Evolutionary conservation across 129 eudicot genomes (phyloP).

Genomic region (Silybum marianum): DNA sequence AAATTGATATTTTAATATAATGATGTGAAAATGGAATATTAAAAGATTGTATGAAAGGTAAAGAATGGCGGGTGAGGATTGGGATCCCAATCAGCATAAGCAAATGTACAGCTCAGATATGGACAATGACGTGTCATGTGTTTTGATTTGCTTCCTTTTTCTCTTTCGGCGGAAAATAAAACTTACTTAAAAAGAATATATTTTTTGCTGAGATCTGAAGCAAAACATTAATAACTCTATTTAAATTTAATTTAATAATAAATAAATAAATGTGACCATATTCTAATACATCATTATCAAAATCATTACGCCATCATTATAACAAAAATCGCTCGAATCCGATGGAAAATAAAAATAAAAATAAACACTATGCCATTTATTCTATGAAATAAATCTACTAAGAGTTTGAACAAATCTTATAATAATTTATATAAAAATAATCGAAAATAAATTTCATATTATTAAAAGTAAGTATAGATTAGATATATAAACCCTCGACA

Average conservation of each 20-base stretch:
- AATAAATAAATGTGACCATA: too few relatives aligned
- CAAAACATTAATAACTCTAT: conserved; percentile 10
- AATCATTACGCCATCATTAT: too few relatives aligned
- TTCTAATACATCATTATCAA: background rate
- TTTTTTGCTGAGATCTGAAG: conserved; percentile 36
- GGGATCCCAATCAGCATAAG: conserved; percentile 32
- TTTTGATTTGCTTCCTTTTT: conserved; percentile 6
- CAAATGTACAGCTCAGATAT: conserved; percentile 22
- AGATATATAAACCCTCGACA: too few relatives aligned
- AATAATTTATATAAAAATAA: too few relatives aligned
- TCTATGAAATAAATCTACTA: too few relatives aligned
- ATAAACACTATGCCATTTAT: too few relatives aligned
- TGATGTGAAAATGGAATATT: background rate
- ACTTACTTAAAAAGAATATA: conserved; percentile 16
- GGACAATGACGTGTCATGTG: conserved; percentile 34
- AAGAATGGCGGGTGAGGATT: background rate
- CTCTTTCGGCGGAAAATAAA: conserved; percentile 44
- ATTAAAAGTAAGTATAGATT: too few relatives aligned
- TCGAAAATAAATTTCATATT: too few relatives aligned
- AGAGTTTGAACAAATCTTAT: too few relatives aligned
- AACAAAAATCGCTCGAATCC: too few relatives aligned
- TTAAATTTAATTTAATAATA: too few relatives aligned
- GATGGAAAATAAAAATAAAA: too few relatives aligned
- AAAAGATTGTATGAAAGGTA: background rate
- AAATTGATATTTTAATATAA: background rate